Base-by-base conservation (phyloP, 2,329 filamentous ascomycete genomes). In the Cadophora gregata region DNA sequence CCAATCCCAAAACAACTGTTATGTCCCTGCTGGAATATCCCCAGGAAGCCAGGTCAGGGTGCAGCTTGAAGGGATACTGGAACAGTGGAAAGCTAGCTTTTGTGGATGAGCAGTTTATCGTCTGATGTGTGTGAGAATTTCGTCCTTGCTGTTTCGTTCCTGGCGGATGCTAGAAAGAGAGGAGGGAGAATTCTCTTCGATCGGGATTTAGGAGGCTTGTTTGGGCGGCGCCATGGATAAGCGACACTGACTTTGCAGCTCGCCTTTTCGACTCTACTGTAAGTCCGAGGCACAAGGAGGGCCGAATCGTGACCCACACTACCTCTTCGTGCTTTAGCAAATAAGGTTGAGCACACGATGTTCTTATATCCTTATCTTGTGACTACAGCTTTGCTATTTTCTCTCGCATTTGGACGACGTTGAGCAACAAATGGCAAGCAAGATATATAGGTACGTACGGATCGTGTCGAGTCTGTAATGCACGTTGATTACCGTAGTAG, bases 361-460 rank as follows among this genome's bases (percentile, higher is more conserved):
- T 21, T 25, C 25, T 58, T 58, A 31, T 19, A 31, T 58, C 55
- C 33, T 21, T 58, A 24, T 4, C 16, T 58, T n/a, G 19, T 31
- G n/a, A 10, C 33, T 58, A 42, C 55, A 12, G 33, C 47, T 27
- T 12, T 67, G 4, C 29, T 48, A 5, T 24, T 62, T 4, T 33
- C 58, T 53, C n/a, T 48, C 16, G 36, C 47, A 2, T 58, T 51
- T n/a, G 47, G 31, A 14, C 47, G 16, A 24, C 33, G 47, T n/a
- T n/a, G n/a, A 19, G 10, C 56, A 29, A 16, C 50, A 7, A 45
- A 16, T 12, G 19, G 42, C 16, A 47, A 24, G 19, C 50, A 48
- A 62, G 38, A 62, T 53, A 29, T n/a, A 36, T 62, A 62, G 38
- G 59, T 53, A 29, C 25, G 27, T 62, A 59, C 29, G 62, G 62